Conservation (phyloP, 2,329 filamentous ascomycete species). For the Aspergillus amoenus region DNA sequence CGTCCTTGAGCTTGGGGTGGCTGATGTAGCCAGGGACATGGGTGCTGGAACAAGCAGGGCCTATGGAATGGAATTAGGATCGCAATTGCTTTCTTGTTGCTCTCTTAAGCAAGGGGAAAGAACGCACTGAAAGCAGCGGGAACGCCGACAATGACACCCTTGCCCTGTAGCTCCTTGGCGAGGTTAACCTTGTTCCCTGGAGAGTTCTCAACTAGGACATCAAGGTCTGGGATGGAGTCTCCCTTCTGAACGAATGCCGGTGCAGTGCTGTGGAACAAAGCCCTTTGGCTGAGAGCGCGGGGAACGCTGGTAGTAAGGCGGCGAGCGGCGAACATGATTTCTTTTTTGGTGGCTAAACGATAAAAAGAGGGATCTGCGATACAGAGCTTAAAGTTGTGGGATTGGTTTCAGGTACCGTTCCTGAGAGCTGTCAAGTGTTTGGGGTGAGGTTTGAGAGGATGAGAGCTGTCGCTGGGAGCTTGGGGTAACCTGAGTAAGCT, state of each 20-base stretch:
- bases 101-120: background rate
- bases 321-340: constrained; percentile 39
- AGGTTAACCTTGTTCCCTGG: constrained; percentile 91
- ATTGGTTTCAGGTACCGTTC: background rate
- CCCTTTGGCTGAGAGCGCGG: constrained; percentile 30
- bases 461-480: background rate
- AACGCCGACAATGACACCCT: constrained; percentile 81
- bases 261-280: constrained; percentile 41
- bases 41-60: constrained; percentile 62
- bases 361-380: background rate
- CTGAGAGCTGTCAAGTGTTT: background rate
- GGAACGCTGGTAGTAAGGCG: constrained; percentile 34
- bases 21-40: constrained; percentile 88
- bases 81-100: background rate
- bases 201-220: constrained; percentile 78
- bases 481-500: constrained; percentile 2
- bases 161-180: constrained; percentile 71
- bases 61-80: constrained; percentile 28
- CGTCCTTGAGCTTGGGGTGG: constrained; percentile 72
- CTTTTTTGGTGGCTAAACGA: background rate
- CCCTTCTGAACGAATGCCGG: constrained; percentile 66
- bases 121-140: constrained; percentile 70
- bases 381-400: background rate
- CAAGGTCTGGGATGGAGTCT: constrained; percentile 73
- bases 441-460: background rate